Conservation (phyloP, 176 grass and related monocot species). For the Triticum urartu region DNA sequence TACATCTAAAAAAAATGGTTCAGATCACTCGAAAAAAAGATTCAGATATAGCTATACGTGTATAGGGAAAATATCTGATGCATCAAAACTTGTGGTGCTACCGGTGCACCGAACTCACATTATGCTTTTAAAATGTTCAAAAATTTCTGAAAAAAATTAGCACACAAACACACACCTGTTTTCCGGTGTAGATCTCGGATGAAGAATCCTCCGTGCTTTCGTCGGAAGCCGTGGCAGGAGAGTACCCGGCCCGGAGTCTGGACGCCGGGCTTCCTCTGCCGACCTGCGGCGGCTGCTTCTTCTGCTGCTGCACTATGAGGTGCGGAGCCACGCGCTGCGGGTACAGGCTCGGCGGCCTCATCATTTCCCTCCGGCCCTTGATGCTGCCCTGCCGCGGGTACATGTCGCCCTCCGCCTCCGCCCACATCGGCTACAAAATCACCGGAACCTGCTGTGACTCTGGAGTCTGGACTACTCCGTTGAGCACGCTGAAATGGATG, state of each 20-base stretch:
- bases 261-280: slow-evolving; percentile 28
- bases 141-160: no score
- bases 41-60: no score
- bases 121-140: no score
- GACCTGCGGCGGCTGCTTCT: slow-evolving; percentile 1
- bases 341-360: slow-evolving; percentile 51
- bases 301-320: slow-evolving; percentile 45
- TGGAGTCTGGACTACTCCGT: neutral
- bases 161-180: slow-evolving; percentile 25
- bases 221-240: slow-evolving; percentile 30
- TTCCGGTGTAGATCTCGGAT: slow-evolving; percentile 30
- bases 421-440: slow-evolving; percentile 56
- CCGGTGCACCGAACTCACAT: no score
- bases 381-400: slow-evolving; percentile 40
- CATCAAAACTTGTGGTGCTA: no score
- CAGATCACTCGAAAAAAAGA: no score
- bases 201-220: slow-evolving; percentile 42
- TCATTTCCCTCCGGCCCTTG: slow-evolving; percentile 27
- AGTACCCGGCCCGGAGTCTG: neutral
- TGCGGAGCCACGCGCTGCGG: slow-evolving; percentile 69
- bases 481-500: neutral
- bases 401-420: slow-evolving; percentile 40
- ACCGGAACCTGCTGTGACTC: neutral
- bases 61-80: no score
- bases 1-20: no score